Conservation (phyloP, 1,284 basidiomycete species). For the Fomitiporia mediterranea region DNA sequence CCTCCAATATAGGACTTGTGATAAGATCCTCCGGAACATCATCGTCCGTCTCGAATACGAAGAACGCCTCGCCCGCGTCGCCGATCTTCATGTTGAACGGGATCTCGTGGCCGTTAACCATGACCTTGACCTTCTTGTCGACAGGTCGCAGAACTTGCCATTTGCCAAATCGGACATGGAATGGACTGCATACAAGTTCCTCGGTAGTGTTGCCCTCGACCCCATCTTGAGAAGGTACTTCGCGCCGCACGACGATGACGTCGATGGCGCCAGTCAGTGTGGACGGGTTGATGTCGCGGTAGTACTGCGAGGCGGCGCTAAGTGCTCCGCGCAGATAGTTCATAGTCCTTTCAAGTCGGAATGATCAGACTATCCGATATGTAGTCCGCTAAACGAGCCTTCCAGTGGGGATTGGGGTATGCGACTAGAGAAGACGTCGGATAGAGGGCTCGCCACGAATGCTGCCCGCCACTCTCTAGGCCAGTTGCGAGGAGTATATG, state of each 20-base stretch:
- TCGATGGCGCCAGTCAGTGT: slow-evolving; percentile 96
- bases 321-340: slow-evolving; percentile 82
- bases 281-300: slow-evolving; percentile 89
- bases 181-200: slow-evolving; percentile 89
- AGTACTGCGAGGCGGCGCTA: slow-evolving; percentile 78
- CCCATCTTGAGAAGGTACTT: background rate
- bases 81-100: slow-evolving; percentile 99
- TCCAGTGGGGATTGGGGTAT: slow-evolving; percentile 5
- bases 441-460: no score
- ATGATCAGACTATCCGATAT: background rate
- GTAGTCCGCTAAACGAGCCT: background rate
- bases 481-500: background rate
- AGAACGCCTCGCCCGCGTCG: slow-evolving; percentile 98
- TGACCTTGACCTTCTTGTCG: slow-evolving; percentile 91
- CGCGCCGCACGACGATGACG: slow-evolving; percentile 80
- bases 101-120: slow-evolving; percentile 74
- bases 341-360: slow-evolving; percentile 37
- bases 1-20: slow-evolving; percentile 84
- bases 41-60: slow-evolving; percentile 95
- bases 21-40: slow-evolving; percentile 92
- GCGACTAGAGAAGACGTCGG: background rate
- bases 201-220: slow-evolving; percentile 52
- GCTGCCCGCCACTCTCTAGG: no score
- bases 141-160: slow-evolving; percentile 92
- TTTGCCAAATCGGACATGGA: slow-evolving; percentile 98